These are phyloP conservation scores for Citrus australasica DNA, from an alignment of 345 rosid species.

Conservation along the genomic window DNA sequence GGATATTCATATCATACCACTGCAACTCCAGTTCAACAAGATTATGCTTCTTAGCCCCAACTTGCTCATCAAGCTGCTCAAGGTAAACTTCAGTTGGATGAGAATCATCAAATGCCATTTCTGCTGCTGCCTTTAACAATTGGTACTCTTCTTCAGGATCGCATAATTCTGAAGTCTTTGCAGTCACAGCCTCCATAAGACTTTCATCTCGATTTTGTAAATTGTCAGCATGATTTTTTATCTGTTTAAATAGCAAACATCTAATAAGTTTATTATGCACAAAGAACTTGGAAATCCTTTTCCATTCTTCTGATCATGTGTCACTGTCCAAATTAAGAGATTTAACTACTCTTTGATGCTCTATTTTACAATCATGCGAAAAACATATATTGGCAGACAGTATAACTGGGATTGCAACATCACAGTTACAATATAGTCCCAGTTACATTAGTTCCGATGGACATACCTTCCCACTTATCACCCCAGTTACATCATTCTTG, in stretches of 20 bases:
- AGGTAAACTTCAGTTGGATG: slow-evolving; percentile 45
- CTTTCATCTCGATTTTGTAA: slow-evolving; percentile 31
- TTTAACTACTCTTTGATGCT: not conserved
- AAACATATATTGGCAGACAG: not conserved
- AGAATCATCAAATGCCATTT: slow-evolving; percentile 47
- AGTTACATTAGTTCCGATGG: slow-evolving; percentile 3
- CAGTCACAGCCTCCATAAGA: slow-evolving; percentile 35
- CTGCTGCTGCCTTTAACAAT: slow-evolving; percentile 48
- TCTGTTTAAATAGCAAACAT: slow-evolving; percentile 34
- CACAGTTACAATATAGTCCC: not conserved
- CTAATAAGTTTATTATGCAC: not conserved
- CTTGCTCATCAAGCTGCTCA: slow-evolving; percentile 44
- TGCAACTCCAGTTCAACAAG: slow-evolving; percentile 41
- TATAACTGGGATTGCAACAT: not conserved
- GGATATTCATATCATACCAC: slow-evolving; percentile 40
- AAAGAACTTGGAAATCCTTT: not conserved
- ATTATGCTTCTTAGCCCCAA: slow-evolving; percentile 35
- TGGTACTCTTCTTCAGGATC: slow-evolving; percentile 53
- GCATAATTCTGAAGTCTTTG: slow-evolving; percentile 35
- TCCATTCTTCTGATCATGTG: not conserved
- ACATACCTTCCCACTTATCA: slow-evolving; percentile 33
- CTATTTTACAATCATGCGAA: not conserved
- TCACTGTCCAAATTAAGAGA: not conserved
- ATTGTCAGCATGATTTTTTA: slow-evolving; percentile 21
- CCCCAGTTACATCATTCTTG: slow-evolving; percentile 7